phyloP scores from a whole-genome alignment of 108 stramenopile species.

The Skeletonema costatum region DNA sequence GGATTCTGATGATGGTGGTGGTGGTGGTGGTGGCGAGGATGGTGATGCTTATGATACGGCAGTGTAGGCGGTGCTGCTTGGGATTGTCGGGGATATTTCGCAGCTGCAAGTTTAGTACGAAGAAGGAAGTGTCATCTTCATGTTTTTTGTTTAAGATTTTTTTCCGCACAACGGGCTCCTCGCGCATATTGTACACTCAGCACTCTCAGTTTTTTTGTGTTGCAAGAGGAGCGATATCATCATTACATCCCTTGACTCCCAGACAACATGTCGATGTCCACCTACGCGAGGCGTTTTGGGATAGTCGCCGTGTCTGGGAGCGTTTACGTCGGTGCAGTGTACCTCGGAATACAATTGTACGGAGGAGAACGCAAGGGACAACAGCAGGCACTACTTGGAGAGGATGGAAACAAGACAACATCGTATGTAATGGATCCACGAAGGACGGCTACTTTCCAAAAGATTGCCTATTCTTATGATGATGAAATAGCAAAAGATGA shows the following conservation, averaged over 20 bases:
- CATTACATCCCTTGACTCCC: background rate
- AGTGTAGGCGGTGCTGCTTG: no score
- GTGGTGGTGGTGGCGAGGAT: no score
- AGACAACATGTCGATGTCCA: conserved; percentile 38
- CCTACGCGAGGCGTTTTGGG: conserved; percentile 27
- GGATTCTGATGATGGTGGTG: background rate
- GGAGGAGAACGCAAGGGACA: conserved; percentile 13
- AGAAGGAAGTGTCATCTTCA: no score
- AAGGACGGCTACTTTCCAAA: conserved; percentile 64
- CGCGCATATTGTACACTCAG: no score
- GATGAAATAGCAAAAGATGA: conserved; percentile 76
- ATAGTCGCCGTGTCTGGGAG: conserved; percentile 34
- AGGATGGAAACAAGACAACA: conserved; percentile 5
- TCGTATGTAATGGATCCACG: conserved; percentile 55
- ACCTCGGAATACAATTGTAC: conserved; percentile 32
- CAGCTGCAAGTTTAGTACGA: no score
- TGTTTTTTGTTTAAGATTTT: no score
- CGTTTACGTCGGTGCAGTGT: conserved; percentile 37
- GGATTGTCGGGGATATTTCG: no score
- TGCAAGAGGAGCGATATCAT: no score
- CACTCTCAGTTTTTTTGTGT: no score
- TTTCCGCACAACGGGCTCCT: no score
- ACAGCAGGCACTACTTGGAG: background rate
- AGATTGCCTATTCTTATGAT: conserved; percentile 75
- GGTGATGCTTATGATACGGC: no score